Evolutionary conservation across 2,329 filamentous ascomycete genomes (phyloP), one percentile per base, ranked within the genome.

Genomic region (Myriosclerotinia curreyana): DNA sequence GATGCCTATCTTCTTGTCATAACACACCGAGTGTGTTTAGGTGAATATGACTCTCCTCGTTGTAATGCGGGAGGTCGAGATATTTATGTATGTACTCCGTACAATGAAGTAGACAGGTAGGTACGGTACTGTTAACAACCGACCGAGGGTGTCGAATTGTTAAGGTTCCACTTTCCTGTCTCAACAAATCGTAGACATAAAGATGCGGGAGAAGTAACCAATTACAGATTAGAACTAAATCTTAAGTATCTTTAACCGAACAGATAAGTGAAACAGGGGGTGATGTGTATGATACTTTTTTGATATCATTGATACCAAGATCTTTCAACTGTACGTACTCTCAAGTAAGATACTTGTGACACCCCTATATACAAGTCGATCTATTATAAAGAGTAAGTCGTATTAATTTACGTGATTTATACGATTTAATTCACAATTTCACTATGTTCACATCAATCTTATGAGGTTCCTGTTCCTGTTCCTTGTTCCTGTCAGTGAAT

Each of bases 21-120:
- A 40, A 52, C 46, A 60, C 58, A 60, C 46, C 34, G 60, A 44
- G 60, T 48, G 50, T 55, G 49, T 46, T 31, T 61, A 20, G 31
- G 25, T 34, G 20, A 46, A 44, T 54, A 42, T 42, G 40, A 28
- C 50, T 55, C 60, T 46, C 60, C 28, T 55, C 8, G 22, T 20
- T 46, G 12, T 5, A 48, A 62, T 55, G 40, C 14, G 31, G 50
- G 50, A 46, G 25, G 15, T 53, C 48, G 28, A 62, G 60, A 54
- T 62, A 53, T 55, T 62, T 62, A 62, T 62, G 60, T 55, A 54
- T 44, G 40, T 22, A 60, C 28, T 31, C 28, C 25, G 42, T 51
- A 60, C n/a, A 34, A 46, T 54, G 50, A 53, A 44, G 60, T 62
- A 48, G 38, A 38, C 46, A 53, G 49, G 15, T 52, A 34, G 17